A percentile compares a stretch with the other conserved stretches of the same genome.
These are phyloP conservation scores for Rhodofomes roseus DNA, from an alignment of 1,284 basidiomycete species.

Conservation along the genomic window DNA sequence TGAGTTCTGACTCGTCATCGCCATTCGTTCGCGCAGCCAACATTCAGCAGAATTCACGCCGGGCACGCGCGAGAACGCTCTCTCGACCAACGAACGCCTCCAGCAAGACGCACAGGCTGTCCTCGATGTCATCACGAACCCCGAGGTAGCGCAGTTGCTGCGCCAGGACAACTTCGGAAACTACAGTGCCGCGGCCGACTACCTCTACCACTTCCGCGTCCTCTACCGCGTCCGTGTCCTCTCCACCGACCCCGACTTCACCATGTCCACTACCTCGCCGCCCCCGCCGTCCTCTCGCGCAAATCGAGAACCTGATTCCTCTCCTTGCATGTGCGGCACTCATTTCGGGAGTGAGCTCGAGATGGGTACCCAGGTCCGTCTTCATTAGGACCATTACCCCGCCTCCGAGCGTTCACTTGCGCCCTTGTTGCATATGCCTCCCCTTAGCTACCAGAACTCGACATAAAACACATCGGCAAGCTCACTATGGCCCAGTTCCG, in stretches of 20 bases:
- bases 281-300: slow-evolving; percentile 89
- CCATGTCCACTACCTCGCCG: slow-evolving; percentile 91
- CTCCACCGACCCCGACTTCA: slow-evolving; percentile 88
- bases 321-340: slow-evolving; percentile 76
- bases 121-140: slow-evolving; percentile 94
- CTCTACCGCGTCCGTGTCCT: too few relatives aligned
- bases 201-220: slow-evolving; percentile 97
- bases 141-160: slow-evolving; percentile 87
- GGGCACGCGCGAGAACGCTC: slow-evolving; percentile 74
- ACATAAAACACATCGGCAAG: slow-evolving; percentile 97
- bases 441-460: slow-evolving; percentile 98
- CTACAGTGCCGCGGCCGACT: slow-evolving; percentile 95
- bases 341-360: slow-evolving; percentile 91
- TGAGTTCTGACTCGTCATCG: slow-evolving; percentile 31
- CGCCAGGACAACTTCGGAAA: slow-evolving; percentile 96
- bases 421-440: too few relatives aligned
- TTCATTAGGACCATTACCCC: background rate
- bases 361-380: slow-evolving; percentile 92
- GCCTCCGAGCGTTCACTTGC: slow-evolving; percentile 3
- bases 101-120: slow-evolving; percentile 90
- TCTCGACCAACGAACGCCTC: slow-evolving; percentile 80
- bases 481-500: slow-evolving; percentile 94
- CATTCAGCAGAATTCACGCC: slow-evolving; percentile 69
- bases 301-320: slow-evolving; percentile 46
- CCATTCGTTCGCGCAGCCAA: background rate